Conservation (phyloP, 1,139 yeast genomes). For the Magnusiomyces fungicola region DNA sequence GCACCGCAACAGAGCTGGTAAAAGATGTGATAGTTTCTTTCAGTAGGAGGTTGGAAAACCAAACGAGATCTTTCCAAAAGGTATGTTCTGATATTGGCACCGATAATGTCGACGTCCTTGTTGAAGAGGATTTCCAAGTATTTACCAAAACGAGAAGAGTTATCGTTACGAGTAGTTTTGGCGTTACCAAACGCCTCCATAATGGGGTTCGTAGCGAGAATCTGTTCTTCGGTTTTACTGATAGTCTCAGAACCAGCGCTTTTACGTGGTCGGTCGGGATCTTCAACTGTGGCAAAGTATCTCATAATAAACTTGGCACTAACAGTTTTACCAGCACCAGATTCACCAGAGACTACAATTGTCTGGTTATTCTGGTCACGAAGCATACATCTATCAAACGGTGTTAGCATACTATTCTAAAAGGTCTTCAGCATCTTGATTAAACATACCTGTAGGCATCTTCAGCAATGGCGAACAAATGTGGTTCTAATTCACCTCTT, state of each 20-base stretch:
- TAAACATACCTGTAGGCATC: constrained; percentile 60
- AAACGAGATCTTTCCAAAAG: constrained; percentile 87
- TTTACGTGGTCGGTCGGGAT: constrained; percentile 38
- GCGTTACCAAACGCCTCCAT: constrained; percentile 99
- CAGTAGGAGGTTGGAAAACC: constrained; percentile 83
- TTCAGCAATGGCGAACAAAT: constrained; percentile 94
- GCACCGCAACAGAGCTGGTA: constrained; percentile 86
- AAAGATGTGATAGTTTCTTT: constrained; percentile 92
- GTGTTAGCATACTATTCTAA: neutral
- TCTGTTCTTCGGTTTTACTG: constrained; percentile 90
- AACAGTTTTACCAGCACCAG: constrained; percentile 98
- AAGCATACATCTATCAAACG: constrained; percentile 67
- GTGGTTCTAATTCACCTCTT: constrained; percentile 94
- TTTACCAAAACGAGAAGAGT: constrained; percentile 95
- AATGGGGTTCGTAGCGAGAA: constrained; percentile 93
- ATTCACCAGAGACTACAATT: constrained; percentile 94
- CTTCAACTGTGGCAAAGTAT: constrained; percentile 92
- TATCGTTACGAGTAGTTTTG: constrained; percentile 93
- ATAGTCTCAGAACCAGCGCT: constrained; percentile 48
- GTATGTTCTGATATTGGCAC: constrained; percentile 91
- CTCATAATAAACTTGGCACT: constrained; percentile 97
- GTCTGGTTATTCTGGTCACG: constrained; percentile 82
- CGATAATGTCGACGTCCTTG: constrained; percentile 66
- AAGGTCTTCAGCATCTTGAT: no score
- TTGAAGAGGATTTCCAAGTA: constrained; percentile 87